Evolutionary conservation across 2,329 filamentous ascomycete species (phyloP).

Genomic region (Paraconiothyrium sp.): DNA sequence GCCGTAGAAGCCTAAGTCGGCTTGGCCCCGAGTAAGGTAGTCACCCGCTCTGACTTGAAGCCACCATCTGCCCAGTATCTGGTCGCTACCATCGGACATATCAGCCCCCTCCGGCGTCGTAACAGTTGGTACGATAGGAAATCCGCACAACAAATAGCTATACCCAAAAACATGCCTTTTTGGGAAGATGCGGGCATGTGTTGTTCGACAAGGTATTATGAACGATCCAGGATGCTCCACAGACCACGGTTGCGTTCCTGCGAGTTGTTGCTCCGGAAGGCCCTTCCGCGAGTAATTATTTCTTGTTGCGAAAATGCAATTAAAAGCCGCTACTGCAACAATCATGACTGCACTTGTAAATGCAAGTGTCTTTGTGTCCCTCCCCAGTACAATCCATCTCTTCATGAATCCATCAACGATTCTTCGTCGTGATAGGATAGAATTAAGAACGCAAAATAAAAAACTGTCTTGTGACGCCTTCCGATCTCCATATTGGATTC

Average conservation of each 20-base stretch:
- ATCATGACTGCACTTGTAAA: conserved; percentile 17
- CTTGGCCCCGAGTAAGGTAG: conserved; percentile 67
- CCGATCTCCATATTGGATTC: conserved; percentile 29
- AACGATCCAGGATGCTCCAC: conserved; percentile 44
- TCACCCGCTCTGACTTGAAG: conserved; percentile 68
- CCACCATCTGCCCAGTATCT: conserved; percentile 58
- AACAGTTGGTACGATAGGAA: conserved; percentile 71
- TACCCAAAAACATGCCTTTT: conserved; percentile 74
- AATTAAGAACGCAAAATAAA: conserved; percentile 25
- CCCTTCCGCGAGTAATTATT: background rate
- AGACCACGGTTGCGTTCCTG: conserved; percentile 22
- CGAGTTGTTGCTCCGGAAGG: background rate
- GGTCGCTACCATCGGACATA: conserved; percentile 33
- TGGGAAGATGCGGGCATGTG: conserved; percentile 73
- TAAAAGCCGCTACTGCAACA: conserved; percentile 25
- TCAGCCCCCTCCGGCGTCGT: conserved; percentile 29
- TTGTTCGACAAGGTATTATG: conserved; percentile 72
- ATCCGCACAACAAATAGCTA: conserved; percentile 74
- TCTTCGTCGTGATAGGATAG: conserved; percentile 19
- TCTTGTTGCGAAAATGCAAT: conserved; percentile 9
- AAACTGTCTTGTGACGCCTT: conserved; percentile 33
- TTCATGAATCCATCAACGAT: conserved; percentile 20
- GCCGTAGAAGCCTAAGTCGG: conserved; percentile 64
- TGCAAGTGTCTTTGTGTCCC: conserved; percentile 9
- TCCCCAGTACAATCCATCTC: conserved; percentile 23